These are phyloP conservation scores for Elaeis oleifera DNA, from an alignment of 202 grass and related monocot genomes.

Conservation along the genomic window DNA sequence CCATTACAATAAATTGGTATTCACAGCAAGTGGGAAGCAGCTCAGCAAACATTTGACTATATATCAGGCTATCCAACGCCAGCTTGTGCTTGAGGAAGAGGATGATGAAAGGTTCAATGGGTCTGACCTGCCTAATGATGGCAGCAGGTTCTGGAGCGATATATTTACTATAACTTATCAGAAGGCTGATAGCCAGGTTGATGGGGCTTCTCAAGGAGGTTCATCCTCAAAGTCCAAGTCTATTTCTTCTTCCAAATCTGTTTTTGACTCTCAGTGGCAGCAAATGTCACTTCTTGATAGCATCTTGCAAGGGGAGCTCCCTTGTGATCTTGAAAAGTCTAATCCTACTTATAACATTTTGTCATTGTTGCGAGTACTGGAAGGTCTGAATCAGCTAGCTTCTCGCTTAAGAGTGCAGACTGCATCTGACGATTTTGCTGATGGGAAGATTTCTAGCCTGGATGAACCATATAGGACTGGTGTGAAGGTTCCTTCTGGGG, in stretches of 20 bases:
- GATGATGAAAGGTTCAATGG: slow-evolving; percentile 55
- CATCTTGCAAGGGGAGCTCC: slow-evolving; percentile 77
- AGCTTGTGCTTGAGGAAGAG: slow-evolving; percentile 54
- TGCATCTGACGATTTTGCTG: slow-evolving; percentile 54
- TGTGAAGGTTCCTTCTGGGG: slow-evolving; percentile 40
- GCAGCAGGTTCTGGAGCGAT: slow-evolving; percentile 65
- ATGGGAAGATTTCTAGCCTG: slow-evolving; percentile 38
- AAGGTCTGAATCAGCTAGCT: slow-evolving; percentile 68
- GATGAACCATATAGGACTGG: slow-evolving; percentile 37
- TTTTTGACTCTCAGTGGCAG: slow-evolving; percentile 20
- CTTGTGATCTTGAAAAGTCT: slow-evolving; percentile 68
- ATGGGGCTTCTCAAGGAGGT: slow-evolving; percentile 32
- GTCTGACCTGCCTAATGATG: slow-evolving; percentile 59
- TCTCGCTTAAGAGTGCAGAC: slow-evolving; percentile 49
- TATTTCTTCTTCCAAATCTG: slow-evolving; percentile 24
- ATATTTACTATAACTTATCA: slow-evolving; percentile 89
- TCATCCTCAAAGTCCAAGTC: slow-evolving; percentile 42
- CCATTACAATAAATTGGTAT: slow-evolving; percentile 55
- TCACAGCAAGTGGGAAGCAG: slow-evolving; percentile 60
- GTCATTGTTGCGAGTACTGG: slow-evolving; percentile 59
- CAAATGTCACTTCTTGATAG: slow-evolving; percentile 58
- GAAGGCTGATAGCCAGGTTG: slow-evolving; percentile 54
- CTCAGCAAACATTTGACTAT: slow-evolving; percentile 76
- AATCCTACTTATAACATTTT: slow-evolving; percentile 67
- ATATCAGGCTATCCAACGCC: slow-evolving; percentile 82